These are phyloP conservation scores for Colletotrichum neosansevieriae DNA, from an alignment of 2,329 filamentous ascomycete genomes.

Conservation along the genomic window DNA sequence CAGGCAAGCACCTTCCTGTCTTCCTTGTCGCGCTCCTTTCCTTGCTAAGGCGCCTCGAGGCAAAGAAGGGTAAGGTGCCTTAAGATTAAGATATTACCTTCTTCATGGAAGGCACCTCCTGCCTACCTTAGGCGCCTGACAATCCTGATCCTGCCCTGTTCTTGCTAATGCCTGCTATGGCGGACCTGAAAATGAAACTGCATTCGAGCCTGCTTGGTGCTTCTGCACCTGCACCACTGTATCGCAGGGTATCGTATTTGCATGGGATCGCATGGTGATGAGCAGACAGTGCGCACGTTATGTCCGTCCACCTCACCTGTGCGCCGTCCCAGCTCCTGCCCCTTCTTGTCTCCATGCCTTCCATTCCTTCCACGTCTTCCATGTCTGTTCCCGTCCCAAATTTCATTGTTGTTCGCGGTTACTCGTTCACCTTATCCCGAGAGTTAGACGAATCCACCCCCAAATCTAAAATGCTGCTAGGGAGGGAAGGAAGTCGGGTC, in stretches of 20 bases:
- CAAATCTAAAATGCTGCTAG: conserved; percentile 2
- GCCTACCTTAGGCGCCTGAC: neutral
- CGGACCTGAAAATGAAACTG: conserved; percentile 37
- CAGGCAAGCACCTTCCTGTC: neutral
- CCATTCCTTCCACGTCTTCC: conserved; percentile 18
- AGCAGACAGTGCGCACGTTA: neutral
- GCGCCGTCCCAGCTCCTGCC: conserved; percentile 14
- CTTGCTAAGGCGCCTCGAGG: no score
- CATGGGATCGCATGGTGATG: conserved; percentile 14
- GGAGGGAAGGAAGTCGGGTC: conserved; percentile 2
- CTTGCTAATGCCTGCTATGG: conserved; percentile 3
- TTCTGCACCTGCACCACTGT: conserved; percentile 32
- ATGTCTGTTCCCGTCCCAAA: conserved; percentile 12
- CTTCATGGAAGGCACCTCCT: neutral
- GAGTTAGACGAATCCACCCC: conserved; percentile 28
- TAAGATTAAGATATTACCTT: neutral
- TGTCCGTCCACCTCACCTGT: conserved; percentile 17
- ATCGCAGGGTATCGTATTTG: conserved; percentile 17
- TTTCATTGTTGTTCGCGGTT: neutral
- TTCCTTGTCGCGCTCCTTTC: neutral
- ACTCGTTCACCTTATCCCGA: conserved; percentile 32
- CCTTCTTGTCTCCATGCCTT: neutral
- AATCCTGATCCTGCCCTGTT: neutral
- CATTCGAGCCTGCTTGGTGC: conserved; percentile 17
- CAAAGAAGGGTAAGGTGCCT: no score